Percentiles rank a stretch among this genome's conserved stretches.
Conservation (phyloP, 164 flowering plant genomes). For the Stephania yunnanensis region DNA sequence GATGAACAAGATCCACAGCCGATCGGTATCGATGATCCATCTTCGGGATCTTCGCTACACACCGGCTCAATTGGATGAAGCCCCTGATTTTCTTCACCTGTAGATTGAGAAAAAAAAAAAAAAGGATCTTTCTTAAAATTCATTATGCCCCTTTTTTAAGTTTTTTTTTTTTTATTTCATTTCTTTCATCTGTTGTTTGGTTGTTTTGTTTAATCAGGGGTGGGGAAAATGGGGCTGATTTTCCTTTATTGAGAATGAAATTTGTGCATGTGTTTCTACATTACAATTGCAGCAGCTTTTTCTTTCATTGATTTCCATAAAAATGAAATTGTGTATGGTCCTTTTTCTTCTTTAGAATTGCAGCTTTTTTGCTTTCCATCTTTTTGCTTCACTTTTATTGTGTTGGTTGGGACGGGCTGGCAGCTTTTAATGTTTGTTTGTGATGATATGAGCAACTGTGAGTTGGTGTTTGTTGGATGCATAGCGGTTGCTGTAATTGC, state of each 20-base stretch:
- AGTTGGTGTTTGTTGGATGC: slow-evolving; percentile 1
- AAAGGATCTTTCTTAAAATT: slow-evolving; percentile 13
- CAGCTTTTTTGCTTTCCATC: slow-evolving; percentile 9
- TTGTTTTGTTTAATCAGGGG: slow-evolving; percentile 16
- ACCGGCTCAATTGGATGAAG: slow-evolving; percentile 16
- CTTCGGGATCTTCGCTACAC: slow-evolving; percentile 25
- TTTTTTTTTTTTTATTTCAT: slow-evolving; percentile 5
- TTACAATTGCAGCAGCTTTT: slow-evolving; percentile 10
- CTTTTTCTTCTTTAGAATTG: not conserved
- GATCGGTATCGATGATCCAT: slow-evolving; percentile 14
- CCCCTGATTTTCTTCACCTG: slow-evolving; percentile 8
- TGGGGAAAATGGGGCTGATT: not conserved
- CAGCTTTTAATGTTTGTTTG: slow-evolving; percentile 9
- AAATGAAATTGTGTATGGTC: slow-evolving; percentile 17
- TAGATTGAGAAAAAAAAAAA: slow-evolving; percentile 13
- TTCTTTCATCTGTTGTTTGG: slow-evolving; percentile 11
- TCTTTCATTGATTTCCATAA: not conserved
- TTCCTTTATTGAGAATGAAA: slow-evolving; percentile 12
- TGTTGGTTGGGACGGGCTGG: slow-evolving; percentile 9
- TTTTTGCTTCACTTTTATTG: slow-evolving; percentile 7
- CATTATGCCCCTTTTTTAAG: slow-evolving; percentile 18
- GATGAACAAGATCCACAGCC: slow-evolving; percentile 17
- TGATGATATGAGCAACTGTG: not conserved
- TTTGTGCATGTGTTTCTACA: slow-evolving; percentile 13
- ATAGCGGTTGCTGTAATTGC: slow-evolving; percentile 17